A percentile compares a stretch with the other conserved stretches of the same genome.
Evolutionary conservation across 192 early-diverging fungal species (phyloP).

Genomic region (Backusella psychrophila): DNA sequence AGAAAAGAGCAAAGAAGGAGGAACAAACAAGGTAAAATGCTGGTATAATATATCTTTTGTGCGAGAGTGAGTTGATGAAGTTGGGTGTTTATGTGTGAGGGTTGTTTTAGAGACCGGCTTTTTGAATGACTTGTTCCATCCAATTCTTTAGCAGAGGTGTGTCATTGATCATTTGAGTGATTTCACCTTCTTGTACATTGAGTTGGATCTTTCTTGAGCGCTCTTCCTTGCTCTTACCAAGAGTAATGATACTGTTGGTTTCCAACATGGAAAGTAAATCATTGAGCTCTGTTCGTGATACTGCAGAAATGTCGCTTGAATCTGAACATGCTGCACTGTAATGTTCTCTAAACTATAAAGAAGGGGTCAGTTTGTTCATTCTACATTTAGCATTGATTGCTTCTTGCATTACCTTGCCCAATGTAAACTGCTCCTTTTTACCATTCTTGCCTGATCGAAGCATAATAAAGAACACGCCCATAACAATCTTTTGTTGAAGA

Average conservation of each 20-base stretch:
- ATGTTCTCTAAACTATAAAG: slow-evolving; percentile 52
- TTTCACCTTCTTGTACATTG: slow-evolving; percentile 24
- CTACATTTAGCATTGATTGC: background rate
- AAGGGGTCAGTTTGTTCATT: background rate
- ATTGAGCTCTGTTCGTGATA: slow-evolving; percentile 72
- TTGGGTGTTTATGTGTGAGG: no score
- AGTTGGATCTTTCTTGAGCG: slow-evolving; percentile 33
- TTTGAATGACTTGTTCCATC: slow-evolving; percentile 3
- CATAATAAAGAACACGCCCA: slow-evolving; percentile 56
- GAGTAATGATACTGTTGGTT: slow-evolving; percentile 60
- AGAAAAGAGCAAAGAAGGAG: background rate
- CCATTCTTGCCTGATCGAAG: slow-evolving; percentile 28
- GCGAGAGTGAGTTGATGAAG: background rate
- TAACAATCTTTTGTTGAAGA: slow-evolving; percentile 80
- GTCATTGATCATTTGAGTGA: slow-evolving; percentile 19
- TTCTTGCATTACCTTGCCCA: slow-evolving; percentile 46
- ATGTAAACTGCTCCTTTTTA: slow-evolving; percentile 45
- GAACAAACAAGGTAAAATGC: slow-evolving; percentile 3
- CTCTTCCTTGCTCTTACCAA: slow-evolving; percentile 43
- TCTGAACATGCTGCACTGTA: slow-evolving; percentile 56
- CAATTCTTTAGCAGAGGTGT: background rate
- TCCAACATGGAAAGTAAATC: slow-evolving; percentile 76
- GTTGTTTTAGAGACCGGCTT: background rate
- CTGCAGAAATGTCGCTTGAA: slow-evolving; percentile 53
- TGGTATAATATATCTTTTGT: background rate